Conservation (phyloP, 2,329 filamentous ascomycete genomes). For the Trichophyton simii region DNA sequence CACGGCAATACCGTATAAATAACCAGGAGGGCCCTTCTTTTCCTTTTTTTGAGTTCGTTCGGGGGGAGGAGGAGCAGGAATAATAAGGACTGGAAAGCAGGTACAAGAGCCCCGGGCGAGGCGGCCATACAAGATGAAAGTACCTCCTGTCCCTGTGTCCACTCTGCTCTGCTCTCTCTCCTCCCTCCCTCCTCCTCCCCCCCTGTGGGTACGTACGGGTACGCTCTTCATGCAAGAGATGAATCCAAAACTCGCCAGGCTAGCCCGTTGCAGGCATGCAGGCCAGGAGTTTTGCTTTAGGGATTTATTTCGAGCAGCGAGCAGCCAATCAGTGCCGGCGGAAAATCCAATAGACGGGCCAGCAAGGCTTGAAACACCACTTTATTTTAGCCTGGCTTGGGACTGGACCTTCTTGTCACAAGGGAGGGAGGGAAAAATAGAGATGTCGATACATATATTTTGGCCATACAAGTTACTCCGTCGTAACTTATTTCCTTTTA, state of each 20-base stretch:
- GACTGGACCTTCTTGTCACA: neutral
- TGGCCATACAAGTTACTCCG: too few relatives aligned
- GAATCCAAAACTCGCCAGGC: slow-evolving; percentile 4
- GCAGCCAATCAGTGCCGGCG: neutral
- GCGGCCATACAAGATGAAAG: neutral
- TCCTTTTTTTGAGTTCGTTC: neutral
- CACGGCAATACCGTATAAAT: slow-evolving; percentile 1
- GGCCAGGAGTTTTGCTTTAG: neutral
- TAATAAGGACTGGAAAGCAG: too few relatives aligned
- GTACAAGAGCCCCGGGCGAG: neutral
- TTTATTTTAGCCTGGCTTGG: neutral
- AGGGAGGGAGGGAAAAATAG: neutral
- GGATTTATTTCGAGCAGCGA: neutral
- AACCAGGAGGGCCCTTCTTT: neutral
- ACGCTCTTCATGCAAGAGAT: slow-evolving; percentile 3
- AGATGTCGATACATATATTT: too few relatives aligned
- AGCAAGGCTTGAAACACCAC: slow-evolving; percentile 3
- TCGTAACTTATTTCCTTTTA: too few relatives aligned
- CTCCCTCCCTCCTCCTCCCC: neutral
- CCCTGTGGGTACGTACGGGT: neutral
- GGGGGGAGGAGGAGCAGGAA: neutral
- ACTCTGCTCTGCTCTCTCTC: too few relatives aligned
- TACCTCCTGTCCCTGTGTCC: neutral
- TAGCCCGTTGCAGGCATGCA: slow-evolving; percentile 3
- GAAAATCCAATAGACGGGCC: neutral